Evolutionary conservation across 1,284 basidiomycete species (phyloP), one percentile per base, ranked within the genome.

Genomic region (Athelia sp.): DNA sequence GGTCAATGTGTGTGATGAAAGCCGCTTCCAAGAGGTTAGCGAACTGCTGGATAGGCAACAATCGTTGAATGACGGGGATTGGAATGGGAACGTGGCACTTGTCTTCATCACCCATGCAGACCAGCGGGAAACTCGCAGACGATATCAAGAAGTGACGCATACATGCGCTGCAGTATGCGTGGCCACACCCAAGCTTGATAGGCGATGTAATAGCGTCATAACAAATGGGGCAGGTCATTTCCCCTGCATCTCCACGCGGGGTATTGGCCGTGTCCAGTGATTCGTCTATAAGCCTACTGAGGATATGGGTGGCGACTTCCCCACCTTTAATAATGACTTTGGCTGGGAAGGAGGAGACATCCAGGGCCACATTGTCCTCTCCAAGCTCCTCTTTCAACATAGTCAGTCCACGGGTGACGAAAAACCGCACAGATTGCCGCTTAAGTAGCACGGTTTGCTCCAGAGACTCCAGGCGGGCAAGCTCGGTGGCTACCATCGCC

Each of bases 161-260:
- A 49, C 81, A 83, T 3, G 66, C 65, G 2, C 68, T 62, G 53
- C 81, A 83, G 53, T 81, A 82, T 3, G 65, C 54, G 52, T 82
- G 81, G 3, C 73, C 72, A 48, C 81, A 83, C 0, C 64, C 71
- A 19, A 84, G 63, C 19, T 58, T 58, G 29, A 75, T 60, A 1
- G 78, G 75, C 47, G 68, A 63, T 2, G 73, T 70, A 14, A 74
- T 65, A 1, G 61, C 54, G 54, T 74, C 72, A 43, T 68, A 73
- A 54, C 81, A 83, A 44, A 82, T 66, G 1, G 79, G 80, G 54
- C 80, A 83, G 2, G 43, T 53, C 14, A 62, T 60, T 40, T 63
- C 54, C 24, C 47, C 57, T 8, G 53, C 48, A 35, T 51, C 48
- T 15, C 55, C 51, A 1, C 50, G 45, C 2, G 51, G 29, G 9